phyloP scores from a whole-genome alignment of 805 yeast species.

The Starmerella davenportii region DNA sequence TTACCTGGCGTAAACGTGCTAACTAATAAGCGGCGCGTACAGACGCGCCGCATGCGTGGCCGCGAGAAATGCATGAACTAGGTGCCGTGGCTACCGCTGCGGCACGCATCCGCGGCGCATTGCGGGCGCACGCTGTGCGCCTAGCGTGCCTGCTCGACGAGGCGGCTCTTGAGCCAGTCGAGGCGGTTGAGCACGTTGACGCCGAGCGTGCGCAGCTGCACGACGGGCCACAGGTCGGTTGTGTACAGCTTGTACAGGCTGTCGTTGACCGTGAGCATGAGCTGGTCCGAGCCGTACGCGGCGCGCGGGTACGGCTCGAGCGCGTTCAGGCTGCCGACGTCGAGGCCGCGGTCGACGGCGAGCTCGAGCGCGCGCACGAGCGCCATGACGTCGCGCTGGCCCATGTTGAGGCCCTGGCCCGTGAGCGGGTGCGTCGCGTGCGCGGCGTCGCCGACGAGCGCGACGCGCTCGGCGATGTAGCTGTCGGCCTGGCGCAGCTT shows the following conservation, averaged over 20 bases:
- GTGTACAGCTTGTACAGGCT: conserved; percentile 76
- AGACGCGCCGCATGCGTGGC: no score
- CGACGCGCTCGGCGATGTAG: conserved; percentile 67
- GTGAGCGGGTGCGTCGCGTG: conserved; percentile 95
- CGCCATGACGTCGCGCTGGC: conserved; percentile 74
- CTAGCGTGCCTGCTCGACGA: conserved; percentile 36
- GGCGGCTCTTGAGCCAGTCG: conserved; percentile 46
- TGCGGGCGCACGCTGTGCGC: no score
- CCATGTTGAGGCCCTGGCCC: conserved; percentile 97
- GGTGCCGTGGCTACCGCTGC: no score
- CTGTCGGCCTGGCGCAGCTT: conserved; percentile 79
- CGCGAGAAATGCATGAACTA: no score
- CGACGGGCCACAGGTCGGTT: conserved; percentile 55
- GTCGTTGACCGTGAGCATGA: conserved; percentile 73
- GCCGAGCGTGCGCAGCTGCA: conserved; percentile 58
- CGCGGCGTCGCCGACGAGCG: conserved; percentile 95
- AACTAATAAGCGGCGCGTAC: no score
- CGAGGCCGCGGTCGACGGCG: conserved; percentile 64
- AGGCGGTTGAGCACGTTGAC: conserved; percentile 47
- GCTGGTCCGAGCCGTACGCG: conserved; percentile 66
- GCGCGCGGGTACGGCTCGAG: conserved; percentile 74
- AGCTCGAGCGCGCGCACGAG: conserved; percentile 50
- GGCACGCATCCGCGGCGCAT: no score
- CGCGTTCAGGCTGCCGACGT: conserved; percentile 64
- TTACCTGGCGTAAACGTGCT: no score